Evolutionary conservation across 371 early-diverging fungal species (phyloP), one percentile per base, ranked within the genome.

Genomic region (Entomophthora muscae): DNA sequence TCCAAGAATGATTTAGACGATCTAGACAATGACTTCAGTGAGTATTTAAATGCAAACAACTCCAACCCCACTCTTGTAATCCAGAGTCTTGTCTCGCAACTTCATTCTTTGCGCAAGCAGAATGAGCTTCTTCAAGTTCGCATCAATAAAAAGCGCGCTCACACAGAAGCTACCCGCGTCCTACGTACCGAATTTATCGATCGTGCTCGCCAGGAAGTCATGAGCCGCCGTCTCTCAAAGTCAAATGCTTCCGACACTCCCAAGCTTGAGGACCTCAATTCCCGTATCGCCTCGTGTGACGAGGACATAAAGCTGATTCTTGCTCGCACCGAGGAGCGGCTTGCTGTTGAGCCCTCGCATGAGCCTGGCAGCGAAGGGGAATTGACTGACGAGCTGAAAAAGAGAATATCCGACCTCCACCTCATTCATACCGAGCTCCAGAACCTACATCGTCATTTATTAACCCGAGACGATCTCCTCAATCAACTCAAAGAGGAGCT

Each of bases 111-210:
- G n/a, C 26, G 31, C 29, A 57, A 57, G 29, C 12, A 31, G 32
- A 57, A 57, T 57, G 58, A 57, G 31, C 31, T 57, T 13, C 29
- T 57, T 3, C 26, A 57, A 29, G 27, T 57, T 26, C 12, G 58
- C 12, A 29, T 57, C 29, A 57, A 57, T 29, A 26, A 57, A 3
- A 57, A 57, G 32, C 58, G 58, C 26, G 58, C 58, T 7, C 58
- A 57, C 17, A 17, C 12, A 7, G 29, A 57, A 57, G 58, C 58
- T 31, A 57, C 26, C 26, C 58, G 31, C 29, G 31, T 57, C 29
- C 29, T 57, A 21, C 26, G 31, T 21, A 57, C 58, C 27, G 58
- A 57, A 31, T 57, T 57, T 3, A 31, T 57, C 31, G 58, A 57
- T 31, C 26, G 31, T 17, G 58, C 58, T 3, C 26, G 58, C 29